phyloP scores from a whole-genome alignment of 2,329 filamentous ascomycete genomes.

The Talaromyces sp. region DNA sequence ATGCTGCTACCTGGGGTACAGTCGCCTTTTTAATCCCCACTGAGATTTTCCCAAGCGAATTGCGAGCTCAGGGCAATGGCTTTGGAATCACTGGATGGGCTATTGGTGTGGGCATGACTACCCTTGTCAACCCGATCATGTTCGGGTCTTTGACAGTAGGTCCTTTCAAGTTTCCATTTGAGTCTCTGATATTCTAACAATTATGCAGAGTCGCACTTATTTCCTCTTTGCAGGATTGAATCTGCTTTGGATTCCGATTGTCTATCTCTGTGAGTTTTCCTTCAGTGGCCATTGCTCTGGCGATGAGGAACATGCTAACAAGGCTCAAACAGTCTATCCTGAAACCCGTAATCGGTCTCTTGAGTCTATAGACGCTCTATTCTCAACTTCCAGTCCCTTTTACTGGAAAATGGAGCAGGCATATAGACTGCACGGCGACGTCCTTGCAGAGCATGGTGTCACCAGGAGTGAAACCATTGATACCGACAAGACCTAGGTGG shows the following conservation, averaged over 20 bases:
- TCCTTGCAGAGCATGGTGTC: constrained; percentile 16
- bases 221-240: constrained; percentile 58
- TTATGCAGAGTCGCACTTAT: constrained; percentile 49
- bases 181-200: background rate
- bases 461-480: background rate
- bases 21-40: constrained; percentile 57
- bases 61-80: constrained; percentile 62
- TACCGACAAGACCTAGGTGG: constrained; percentile 1
- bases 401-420: constrained; percentile 50
- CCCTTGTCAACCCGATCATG: constrained; percentile 57
- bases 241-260: constrained; percentile 54
- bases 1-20: constrained; percentile 56
- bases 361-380: constrained; percentile 56
- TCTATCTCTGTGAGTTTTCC: constrained; percentile 44
- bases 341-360: constrained; percentile 57
- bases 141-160: constrained; percentile 44
- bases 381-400: constrained; percentile 52
- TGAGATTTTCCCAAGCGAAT: constrained; percentile 60
- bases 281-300: background rate
- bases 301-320: constrained; percentile 9
- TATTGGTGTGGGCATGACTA: constrained; percentile 59
- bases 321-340: constrained; percentile 45
- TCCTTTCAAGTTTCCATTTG: background rate
- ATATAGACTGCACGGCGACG: constrained; percentile 36
- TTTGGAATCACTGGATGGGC: constrained; percentile 64